Base-by-base conservation (phyloP, 208 protist species). In the Crithidia brevicula region DNA sequence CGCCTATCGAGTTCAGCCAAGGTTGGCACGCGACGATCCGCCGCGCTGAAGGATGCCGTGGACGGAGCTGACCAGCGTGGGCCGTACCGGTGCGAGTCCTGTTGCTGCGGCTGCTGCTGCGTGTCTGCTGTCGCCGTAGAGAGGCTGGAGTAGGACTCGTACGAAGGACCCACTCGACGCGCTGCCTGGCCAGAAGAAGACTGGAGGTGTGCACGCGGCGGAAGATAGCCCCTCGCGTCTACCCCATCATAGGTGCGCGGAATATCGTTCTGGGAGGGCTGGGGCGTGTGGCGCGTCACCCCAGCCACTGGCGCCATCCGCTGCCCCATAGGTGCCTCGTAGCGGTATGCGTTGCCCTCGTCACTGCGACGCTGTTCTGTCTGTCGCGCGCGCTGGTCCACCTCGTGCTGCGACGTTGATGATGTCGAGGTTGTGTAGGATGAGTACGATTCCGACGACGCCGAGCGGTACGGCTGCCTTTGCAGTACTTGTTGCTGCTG, bases 1-100 rank as follows among this genome's bases (percentile, higher is more conserved):
- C 83, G 73, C 27, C 75, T 27, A 49, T 88, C 77, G n/a, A 88
- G 70, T 59, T 86, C 74, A 20, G 77, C 76, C 30, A 88, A 54
- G 22, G 82, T 88, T n/a, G 85, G 79, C 50, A 74, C 74, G 70
- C 69, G 52, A 38, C 75, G 58, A 20, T 57, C 52, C 5, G 25
- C 1, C 7, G 40, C 23, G 25, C 33, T 49, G 38, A 49, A 10
- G 6, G 56, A 31, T 5, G n/a, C 40, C 4, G 56, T 36, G 22
- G 40, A 46, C 56, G 56, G 56, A 3, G 46, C 56, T 3, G 56
- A 47, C 56, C 23, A 50, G 58, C n/a, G 58, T 4, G 59, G 64
- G 16, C 33, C 57, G 52, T 78, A 52, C 22, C 30, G 61, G 45
- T 74, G 69, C 43, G 45, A 38, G 31, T 49, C 34, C 13, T 23